phyloP scores from a whole-genome alignment of 1,284 basidiomycete genomes.

The Hemileia vastatrix region DNA sequence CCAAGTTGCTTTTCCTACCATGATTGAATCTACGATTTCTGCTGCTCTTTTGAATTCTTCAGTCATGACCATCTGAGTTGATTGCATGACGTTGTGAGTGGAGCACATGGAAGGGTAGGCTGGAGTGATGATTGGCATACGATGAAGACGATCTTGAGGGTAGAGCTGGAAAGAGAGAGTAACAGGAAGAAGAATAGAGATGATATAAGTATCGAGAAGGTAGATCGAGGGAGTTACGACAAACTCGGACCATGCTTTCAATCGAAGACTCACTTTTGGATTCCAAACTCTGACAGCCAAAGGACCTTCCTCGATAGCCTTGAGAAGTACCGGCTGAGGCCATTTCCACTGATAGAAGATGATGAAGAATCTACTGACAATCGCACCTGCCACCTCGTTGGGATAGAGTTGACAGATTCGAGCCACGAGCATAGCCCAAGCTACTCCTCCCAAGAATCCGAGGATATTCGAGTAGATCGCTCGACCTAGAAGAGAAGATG shows the following conservation, averaged over 20 bases:
- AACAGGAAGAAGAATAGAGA: background rate
- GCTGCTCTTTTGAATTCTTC: conserved; percentile 42
- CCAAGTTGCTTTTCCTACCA: conserved; percentile 36
- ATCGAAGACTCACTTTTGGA: too few relatives aligned
- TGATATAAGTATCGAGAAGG: background rate
- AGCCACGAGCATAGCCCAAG: conserved; percentile 44
- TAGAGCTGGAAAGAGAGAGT: conserved; percentile 28
- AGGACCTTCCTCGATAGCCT: conserved; percentile 39
- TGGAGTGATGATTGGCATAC: conserved; percentile 45
- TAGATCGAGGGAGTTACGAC: background rate
- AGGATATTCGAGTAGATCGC: conserved; percentile 44
- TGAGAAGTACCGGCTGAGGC: conserved; percentile 44
- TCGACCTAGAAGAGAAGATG: conserved; percentile 17
- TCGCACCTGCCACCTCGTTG: conserved; percentile 40
- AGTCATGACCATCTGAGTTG: conserved; percentile 44
- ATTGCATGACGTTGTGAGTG: conserved; percentile 42
- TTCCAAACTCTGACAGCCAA: conserved; percentile 43
- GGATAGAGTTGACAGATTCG: conserved; percentile 44
- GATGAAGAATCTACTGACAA: conserved; percentile 43
- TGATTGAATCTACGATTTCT: conserved; percentile 39
- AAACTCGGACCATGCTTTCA: background rate
- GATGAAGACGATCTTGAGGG: conserved; percentile 39
- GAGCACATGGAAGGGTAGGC: conserved; percentile 44
- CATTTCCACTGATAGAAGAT: conserved; percentile 44
- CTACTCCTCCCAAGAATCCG: conserved; percentile 44